Base-by-base conservation (phyloP, 1,284 basidiomycete species). In the Cryptococcus sp. region DNA sequence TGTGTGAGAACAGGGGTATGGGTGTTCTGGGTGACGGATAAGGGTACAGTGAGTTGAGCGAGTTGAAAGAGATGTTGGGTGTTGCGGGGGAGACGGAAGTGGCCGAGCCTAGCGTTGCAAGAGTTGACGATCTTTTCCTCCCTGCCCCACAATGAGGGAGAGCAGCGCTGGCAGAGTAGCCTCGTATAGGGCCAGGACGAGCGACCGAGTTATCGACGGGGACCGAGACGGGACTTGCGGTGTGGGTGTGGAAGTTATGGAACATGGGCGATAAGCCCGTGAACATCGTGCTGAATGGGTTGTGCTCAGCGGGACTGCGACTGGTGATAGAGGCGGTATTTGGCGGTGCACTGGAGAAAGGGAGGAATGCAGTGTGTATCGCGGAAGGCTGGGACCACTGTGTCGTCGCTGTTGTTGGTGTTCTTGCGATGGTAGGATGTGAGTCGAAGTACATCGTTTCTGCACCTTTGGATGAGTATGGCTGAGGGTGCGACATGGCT, bases 191-290 rank as follows among this genome's bases (percentile, higher is more conserved):
- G 5, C 56, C 52, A n/a, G 45, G 46, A 11, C 52, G 54, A 27
- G 54, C 8, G 30, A 35, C 4, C 2, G 30, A 35, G 30, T 35
- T 13, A 2, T 35, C 13, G 30, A 35, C 30, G 2, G 7, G 8
- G 10, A 35, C 30, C 13, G 7, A 13, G 13, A 35, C 30, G 30
- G 30, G 30, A 35, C 30, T 54, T 16, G 52, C 48, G 30, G 47
- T 49, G 41, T 22, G 46, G 30, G 47, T 49, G 41, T 22, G 46
- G 27, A 62, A 62, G 6, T 42, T 39, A n/a, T 54, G 30, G 23
- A 62, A 62, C 61, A 62, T 59, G 1, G 61, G 61, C 23, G 61
- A 53, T 5, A 59, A 38, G 5, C 61, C 61, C 19, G 58, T 59
- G n/a, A 53, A 50, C 30, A n/a, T 27, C 25, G 40, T 46, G 1